These are phyloP conservation scores for Sherardia arvensis DNA, from an alignment of 257 asterid species.

Conservation along the genomic window DNA sequence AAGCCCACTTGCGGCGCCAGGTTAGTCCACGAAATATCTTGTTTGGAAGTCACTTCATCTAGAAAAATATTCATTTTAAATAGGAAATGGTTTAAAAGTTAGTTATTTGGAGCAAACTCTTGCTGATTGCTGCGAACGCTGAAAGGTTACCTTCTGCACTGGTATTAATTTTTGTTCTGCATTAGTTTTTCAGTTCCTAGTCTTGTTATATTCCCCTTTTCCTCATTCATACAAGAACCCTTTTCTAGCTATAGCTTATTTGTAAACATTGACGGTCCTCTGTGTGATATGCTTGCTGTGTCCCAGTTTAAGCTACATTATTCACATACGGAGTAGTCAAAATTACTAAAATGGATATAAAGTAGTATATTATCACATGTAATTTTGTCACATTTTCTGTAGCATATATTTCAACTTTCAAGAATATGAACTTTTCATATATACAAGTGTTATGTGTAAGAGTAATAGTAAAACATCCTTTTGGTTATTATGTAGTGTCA, in stretches of 20 bases:
- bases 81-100: background rate
- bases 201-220: background rate
- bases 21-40: constrained; percentile 23
- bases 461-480: too few species aligned
- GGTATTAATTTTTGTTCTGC: background rate
- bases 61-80: background rate
- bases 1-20: constrained; percentile 65
- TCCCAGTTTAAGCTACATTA: too few species aligned
- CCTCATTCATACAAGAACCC: background rate
- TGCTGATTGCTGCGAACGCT: background rate
- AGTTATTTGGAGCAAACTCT: background rate
- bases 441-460: too few species aligned
- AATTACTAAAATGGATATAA: too few species aligned
- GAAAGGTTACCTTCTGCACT: constrained; percentile 1
- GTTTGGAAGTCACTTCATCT: background rate
- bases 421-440: too few species aligned
- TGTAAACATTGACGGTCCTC: background rate
- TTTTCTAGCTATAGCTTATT: background rate
- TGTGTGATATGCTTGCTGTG: background rate
- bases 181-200: background rate
- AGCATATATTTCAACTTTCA: background rate
- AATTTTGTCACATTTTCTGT: background rate
- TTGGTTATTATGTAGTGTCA: background rate
- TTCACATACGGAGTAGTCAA: too few species aligned
- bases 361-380: too few species aligned